Conservation (phyloP, 352 stramenopile genomes). For the Phytophthora fragariaefolia region DNA sequence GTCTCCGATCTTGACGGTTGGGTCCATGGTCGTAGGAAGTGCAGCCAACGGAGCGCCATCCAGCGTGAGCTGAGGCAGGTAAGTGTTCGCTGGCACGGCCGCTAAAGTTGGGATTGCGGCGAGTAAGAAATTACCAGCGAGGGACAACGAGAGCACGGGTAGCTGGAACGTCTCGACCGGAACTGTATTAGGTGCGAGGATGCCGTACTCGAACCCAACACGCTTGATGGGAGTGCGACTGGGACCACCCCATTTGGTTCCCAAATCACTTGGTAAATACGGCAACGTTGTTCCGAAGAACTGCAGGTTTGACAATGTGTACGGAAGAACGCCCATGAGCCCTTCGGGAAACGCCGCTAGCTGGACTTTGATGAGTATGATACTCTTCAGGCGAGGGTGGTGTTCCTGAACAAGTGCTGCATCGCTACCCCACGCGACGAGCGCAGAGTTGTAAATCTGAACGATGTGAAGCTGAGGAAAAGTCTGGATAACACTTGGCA, state of each 20-base stretch:
- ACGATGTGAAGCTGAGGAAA: constrained; percentile 22
- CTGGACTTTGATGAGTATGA: constrained; percentile 23
- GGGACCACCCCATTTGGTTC: constrained; percentile 24
- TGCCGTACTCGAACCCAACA: constrained; percentile 36
- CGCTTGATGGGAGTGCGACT: constrained; percentile 13
- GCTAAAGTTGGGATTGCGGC: constrained; percentile 15
- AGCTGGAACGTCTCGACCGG: constrained; percentile 30
- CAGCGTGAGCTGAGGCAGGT: constrained; percentile 22
- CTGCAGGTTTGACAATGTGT: constrained; percentile 23
- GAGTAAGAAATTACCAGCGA: constrained; percentile 32
- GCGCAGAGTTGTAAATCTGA: constrained; percentile 28
- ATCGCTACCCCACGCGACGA: constrained; percentile 24
- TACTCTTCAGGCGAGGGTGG: constrained; percentile 21
- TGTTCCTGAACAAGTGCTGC: constrained; percentile 20
- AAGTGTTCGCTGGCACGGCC: constrained; percentile 12
- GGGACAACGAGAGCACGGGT: constrained; percentile 21
- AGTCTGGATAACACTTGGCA: constrained; percentile 25
- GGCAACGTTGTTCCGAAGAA: constrained; percentile 29
- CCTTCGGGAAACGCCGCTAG: constrained; percentile 24
- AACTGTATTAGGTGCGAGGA: constrained; percentile 14
- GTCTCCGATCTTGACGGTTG: constrained; percentile 32
- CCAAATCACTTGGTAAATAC: constrained; percentile 21
- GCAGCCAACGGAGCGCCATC: constrained; percentile 24
- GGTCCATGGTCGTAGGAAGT: constrained; percentile 19
- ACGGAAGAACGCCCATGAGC: constrained; percentile 19